Base-by-base conservation (phyloP, 2,329 filamentous ascomycete genomes). In the Aureobasidium leucospermi region DNA sequence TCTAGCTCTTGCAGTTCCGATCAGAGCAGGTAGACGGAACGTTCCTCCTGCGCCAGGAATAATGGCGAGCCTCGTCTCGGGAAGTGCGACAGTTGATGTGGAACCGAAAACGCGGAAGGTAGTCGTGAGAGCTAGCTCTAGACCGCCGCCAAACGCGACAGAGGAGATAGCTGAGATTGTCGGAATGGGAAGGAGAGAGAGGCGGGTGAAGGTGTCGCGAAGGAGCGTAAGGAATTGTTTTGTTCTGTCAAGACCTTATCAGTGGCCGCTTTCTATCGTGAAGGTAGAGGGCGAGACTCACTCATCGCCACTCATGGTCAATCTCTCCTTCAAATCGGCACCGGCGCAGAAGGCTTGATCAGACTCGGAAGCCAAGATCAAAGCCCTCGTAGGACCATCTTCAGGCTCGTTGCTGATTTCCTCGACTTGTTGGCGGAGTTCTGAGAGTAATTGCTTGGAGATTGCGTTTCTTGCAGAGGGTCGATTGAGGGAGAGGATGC, bases 21-120 rank as follows among this genome's bases (percentile, higher is more conserved):
- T 87, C 19, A 99, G 75, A 8, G 81, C 82, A 1, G 91, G 90
- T 0, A 99, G 84, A 9, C 94, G 86, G 73, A 90, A 90, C 1
- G 93, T 97, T 62, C 93, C 94, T 45, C 94, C 94, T 2, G 93
- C 94, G 61, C 94, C 94, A 3, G 94, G 94, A 64, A 99, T 88
- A 71, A 99, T 99, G 59, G 88, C 94, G 2, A 99, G 82, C 2
- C 92, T 82, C 1, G 94, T 97, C 73, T 99, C 94, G 1, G 94
- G 94, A 5, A 97, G 83, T 0, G 85, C 92, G 58, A 99, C 85
- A 28, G 80, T 77, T 15, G 90, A 88, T 36, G 86, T 88, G 41
- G 89, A 90, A 34, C 86, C 83, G 65, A 97, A 86, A 56, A 99
- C 87, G 65, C 94, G 90, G 74, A 99, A 85, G 73, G 94, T 86